Conservation (phyloP, 1,284 basidiomycete genomes). For the Irpex sp. region DNA sequence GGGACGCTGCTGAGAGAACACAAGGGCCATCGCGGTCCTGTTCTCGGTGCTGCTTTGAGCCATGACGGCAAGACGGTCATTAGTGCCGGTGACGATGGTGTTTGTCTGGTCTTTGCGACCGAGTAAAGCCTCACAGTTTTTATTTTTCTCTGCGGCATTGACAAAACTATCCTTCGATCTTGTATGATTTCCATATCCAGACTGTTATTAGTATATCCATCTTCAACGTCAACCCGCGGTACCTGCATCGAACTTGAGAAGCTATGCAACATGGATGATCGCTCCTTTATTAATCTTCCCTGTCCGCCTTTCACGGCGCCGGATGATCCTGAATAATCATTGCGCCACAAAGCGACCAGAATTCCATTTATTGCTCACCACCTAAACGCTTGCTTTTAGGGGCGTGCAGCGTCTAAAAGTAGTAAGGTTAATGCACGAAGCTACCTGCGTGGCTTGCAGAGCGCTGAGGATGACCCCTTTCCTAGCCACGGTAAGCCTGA, state of each 20-base stretch:
- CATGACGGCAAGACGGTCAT: constrained; percentile 65
- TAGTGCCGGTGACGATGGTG: constrained; percentile 85
- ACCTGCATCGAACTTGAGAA: not conserved
- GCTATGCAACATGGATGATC: not conserved
- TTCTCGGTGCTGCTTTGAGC: constrained; percentile 78
- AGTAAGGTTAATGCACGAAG: not conserved
- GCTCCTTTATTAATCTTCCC: not conserved
- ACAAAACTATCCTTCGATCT: not conserved
- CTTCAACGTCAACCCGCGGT: not conserved
- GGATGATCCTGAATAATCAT: too few species aligned
- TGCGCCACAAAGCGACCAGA: not conserved
- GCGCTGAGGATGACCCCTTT: not conserved
- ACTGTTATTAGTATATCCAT: not conserved
- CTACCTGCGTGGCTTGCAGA: not conserved
- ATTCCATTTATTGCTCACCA: not conserved
- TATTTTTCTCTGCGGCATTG: too few species aligned
- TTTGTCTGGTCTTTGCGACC: constrained; percentile 76
- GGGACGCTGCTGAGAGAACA: constrained; percentile 79
- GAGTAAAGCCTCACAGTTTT: constrained; percentile 29
- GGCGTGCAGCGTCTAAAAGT: not conserved
- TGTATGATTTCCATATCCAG: not conserved
- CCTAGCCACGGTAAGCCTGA: not conserved
- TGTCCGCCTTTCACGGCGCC: not conserved
- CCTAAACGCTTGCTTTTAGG: not conserved
- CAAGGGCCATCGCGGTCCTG: constrained; percentile 80